phyloP scores from a whole-genome alignment of 768 basidiomycete genomes.

The Lentinula aciculospora region DNA sequence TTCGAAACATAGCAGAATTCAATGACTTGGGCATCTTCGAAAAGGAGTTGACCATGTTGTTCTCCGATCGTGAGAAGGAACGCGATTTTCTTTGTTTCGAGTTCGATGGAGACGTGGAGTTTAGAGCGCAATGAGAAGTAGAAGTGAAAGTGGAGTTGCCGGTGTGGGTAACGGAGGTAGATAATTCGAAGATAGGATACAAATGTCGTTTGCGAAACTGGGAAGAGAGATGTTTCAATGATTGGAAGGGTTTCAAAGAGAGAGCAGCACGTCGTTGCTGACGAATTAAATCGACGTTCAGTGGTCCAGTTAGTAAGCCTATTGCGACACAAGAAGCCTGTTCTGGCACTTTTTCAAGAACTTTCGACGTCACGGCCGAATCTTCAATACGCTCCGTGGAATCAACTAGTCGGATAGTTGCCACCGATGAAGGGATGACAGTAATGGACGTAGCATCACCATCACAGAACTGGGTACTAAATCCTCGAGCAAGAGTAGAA shows the following conservation, averaged over 20 bases:
- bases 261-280: not conserved
- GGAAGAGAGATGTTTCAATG: not conserved
- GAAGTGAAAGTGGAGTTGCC: not conserved
- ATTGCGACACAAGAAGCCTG: not conserved
- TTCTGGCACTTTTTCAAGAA: not conserved
- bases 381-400: not conserved
- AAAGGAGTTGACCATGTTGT: not conserved
- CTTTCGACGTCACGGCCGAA: too few species aligned
- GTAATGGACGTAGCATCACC: not conserved
- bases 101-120: not conserved
- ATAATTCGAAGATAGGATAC: not conserved
- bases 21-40: not conserved
- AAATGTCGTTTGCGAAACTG: not conserved
- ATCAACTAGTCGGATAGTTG: not conserved
- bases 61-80: not conserved
- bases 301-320: not conserved
- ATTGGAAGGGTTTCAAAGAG: not conserved
- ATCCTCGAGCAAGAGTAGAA: not conserved
- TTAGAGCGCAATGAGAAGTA: not conserved
- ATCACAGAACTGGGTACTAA: not conserved
- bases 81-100: not conserved
- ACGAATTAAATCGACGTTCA: not conserved
- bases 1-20: not conserved
- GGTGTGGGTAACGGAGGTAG: not conserved
- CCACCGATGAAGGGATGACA: not conserved